Evolutionary conservation across 257 asterid species (phyloP), one percentile per base, ranked within the genome.

Genomic region (Solanum corneliomulleri): DNA sequence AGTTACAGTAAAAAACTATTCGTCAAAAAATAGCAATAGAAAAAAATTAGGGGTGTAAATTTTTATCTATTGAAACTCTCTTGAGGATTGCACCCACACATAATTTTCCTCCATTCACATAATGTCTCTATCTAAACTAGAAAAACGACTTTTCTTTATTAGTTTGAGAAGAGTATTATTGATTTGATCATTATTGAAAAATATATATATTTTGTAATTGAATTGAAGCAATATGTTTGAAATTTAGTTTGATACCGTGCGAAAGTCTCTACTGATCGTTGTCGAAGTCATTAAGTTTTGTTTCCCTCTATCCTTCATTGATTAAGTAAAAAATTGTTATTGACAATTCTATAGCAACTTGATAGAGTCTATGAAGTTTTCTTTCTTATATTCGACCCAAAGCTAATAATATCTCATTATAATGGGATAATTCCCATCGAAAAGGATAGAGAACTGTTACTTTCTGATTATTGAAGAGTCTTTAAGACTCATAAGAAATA

Each of bases 251-350:
- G 14, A 0, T 62, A 2, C 1, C 11, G 16, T 1, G 7, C 14
- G 7, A 0, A 3, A 23, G 6, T 62, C 7, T 23, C 31, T 4
- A 62, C 0, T 2, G 31, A 2, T n/a, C 16, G 15, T 0, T 11
- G 2, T 62, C 4, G 9, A 1, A n/a, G n/a, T 3, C 3, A 7
- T 7, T n/a, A 62, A 62, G 27, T 5, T 11, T 62, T 6, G 15
- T 15, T 64, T n/a, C 15, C 8, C 9, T 11, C 9, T 64, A 13
- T 11, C 9, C 31, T n/a, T 64, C 33, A 5, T 0, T 64, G 11
- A 11, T 64, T 4, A n/a, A 64, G 31, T 64, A 8, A 64, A 64
- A 64, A 64, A 4, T n/a, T 8, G 13, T 21, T 21, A 11, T 58
- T 9, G 33, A 1, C 4, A 11, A 11, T n/a, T 64, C 33, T n/a